Conservation (phyloP, 164 flowering plant genomes). For the Sedum album region DNA sequence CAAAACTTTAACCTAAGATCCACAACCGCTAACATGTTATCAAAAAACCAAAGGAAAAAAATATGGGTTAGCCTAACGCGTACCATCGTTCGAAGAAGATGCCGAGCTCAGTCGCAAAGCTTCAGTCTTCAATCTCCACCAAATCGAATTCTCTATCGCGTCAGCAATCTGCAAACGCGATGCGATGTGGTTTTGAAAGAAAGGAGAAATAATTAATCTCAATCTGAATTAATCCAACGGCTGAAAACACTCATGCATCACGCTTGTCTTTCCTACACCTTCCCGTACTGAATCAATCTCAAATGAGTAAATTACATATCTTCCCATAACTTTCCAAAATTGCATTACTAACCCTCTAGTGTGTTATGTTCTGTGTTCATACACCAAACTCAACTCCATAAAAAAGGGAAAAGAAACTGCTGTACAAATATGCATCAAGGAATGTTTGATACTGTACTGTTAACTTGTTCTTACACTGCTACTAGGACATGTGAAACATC, state of each 20-base stretch:
- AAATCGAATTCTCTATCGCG: not conserved
- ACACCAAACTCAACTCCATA: too few species aligned
- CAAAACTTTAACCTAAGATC: not conserved
- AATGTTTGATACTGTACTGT: too few species aligned
- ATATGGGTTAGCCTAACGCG: not conserved
- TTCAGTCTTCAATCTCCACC: not conserved
- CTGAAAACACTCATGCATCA: not conserved
- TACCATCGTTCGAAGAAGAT: slow-evolving; percentile 2
- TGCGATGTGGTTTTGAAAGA: too few species aligned
- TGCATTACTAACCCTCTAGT: too few species aligned
- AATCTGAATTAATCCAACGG: not conserved
- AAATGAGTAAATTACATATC: not conserved
- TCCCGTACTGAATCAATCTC: not conserved
- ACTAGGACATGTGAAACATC: too few species aligned
- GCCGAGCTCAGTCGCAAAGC: not conserved
- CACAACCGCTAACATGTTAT: not conserved
- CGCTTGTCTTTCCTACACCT: not conserved
- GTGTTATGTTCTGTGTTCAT: too few species aligned
- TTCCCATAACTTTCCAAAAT: too few species aligned
- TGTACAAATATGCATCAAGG: too few species aligned
- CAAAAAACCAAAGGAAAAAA: too few species aligned
- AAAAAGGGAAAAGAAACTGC: too few species aligned
- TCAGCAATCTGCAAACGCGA: not conserved
- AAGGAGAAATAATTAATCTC: too few species aligned
- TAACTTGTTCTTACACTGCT: too few species aligned